Evolutionary conservation across 805 yeast genomes (phyloP).

Genomic region (Saturnispora kantuleensis): DNA sequence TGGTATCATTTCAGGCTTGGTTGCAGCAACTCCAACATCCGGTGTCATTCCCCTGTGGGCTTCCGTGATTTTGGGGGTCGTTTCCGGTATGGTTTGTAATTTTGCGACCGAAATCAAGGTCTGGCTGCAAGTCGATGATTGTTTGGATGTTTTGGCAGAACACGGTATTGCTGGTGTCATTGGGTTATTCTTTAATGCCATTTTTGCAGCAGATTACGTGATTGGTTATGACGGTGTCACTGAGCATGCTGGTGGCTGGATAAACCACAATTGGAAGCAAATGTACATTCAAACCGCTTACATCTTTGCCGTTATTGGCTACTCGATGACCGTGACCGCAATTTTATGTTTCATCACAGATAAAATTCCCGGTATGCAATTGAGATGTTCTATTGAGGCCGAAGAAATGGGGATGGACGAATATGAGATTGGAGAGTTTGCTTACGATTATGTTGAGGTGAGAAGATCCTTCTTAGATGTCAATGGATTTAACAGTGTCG

Average conservation of each 20-base stretch:
- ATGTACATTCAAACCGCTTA: slow-evolving; percentile 84
- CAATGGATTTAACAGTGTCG: slow-evolving; percentile 11
- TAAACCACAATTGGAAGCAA: slow-evolving; percentile 83
- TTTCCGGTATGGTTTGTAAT: slow-evolving; percentile 78
- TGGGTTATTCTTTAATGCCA: slow-evolving; percentile 80
- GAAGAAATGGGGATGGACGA: slow-evolving; percentile 91
- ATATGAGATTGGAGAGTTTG: slow-evolving; percentile 96
- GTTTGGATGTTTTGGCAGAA: slow-evolving; percentile 94
- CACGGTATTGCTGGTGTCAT: slow-evolving; percentile 95
- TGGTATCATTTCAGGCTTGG: slow-evolving; percentile 90
- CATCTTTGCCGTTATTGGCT: slow-evolving; percentile 64
- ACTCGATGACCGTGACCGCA: slow-evolving; percentile 67
- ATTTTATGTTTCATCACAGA: slow-evolving; percentile 65
- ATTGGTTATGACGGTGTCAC: slow-evolving; percentile 85
- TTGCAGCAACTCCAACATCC: slow-evolving; percentile 93
- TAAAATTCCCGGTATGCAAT: slow-evolving; percentile 69
- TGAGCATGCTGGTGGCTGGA: slow-evolving; percentile 85
- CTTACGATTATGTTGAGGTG: slow-evolving; percentile 96
- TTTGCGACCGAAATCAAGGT: slow-evolving; percentile 83
- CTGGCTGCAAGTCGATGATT: slow-evolving; percentile 75
- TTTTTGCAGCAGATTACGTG: slow-evolving; percentile 81
- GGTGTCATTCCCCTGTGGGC: slow-evolving; percentile 91
- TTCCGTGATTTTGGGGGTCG: slow-evolving; percentile 73
- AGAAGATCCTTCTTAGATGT: slow-evolving; percentile 73
- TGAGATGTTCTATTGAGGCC: slow-evolving; percentile 75